Evolutionary conservation across 345 rosid species (phyloP).

Genomic region (Tarenaya hassleriana): DNA sequence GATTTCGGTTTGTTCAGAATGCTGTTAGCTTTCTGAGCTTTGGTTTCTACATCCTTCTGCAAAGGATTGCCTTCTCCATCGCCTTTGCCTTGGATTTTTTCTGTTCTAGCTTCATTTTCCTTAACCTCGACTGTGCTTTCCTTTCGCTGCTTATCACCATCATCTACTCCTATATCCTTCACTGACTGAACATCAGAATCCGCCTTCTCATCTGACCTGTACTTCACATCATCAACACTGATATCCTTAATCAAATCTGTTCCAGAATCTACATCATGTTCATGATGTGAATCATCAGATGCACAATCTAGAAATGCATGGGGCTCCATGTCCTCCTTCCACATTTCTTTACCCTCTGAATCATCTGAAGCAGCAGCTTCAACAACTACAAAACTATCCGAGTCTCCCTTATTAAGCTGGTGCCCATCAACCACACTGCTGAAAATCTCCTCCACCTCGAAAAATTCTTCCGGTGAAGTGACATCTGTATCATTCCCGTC

Average conservation of each 20-base stretch:
- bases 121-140: constrained; percentile 33
- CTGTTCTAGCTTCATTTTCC: constrained; percentile 32
- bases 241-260: constrained; percentile 81
- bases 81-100: constrained; percentile 38
- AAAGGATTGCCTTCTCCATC: constrained; percentile 33
- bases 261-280: constrained; percentile 39
- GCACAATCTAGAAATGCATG: constrained; percentile 70
- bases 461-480: constrained; percentile 91
- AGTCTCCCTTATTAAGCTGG: constrained; percentile 52
- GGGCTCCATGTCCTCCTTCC: constrained; percentile 63
- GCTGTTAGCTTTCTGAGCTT: constrained; percentile 27
- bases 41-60: constrained; percentile 38
- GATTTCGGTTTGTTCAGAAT: constrained; percentile 38
- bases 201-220: constrained; percentile 43
- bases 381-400: constrained; percentile 29
- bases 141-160: constrained; percentile 40
- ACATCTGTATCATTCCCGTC: constrained; percentile 57
- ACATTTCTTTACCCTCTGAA: constrained; percentile 46
- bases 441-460: constrained; percentile 95
- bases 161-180: constrained; percentile 85
- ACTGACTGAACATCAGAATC: constrained; percentile 48
- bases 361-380: constrained; percentile 32
- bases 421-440: constrained; percentile 57
- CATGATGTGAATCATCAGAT: constrained; percentile 54
- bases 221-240: constrained; percentile 85